phyloP scores from a whole-genome alignment of 306 rosid genomes.

The Clitoria ternatea region DNA sequence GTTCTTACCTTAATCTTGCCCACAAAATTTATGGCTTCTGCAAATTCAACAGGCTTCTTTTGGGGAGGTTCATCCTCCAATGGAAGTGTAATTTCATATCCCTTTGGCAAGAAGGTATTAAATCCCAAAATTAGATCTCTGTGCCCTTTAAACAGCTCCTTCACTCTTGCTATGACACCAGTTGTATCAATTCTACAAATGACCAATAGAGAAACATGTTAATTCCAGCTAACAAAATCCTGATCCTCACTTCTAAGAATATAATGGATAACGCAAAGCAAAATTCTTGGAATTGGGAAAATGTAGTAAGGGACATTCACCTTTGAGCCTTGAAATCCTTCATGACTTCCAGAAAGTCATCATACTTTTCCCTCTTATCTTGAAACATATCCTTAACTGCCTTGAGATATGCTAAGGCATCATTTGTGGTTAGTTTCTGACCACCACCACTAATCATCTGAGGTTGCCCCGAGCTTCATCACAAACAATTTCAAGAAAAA shows the following conservation, averaged over 20 bases:
- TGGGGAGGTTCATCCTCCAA: slow-evolving; percentile 77
- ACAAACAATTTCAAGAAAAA: slow-evolving; percentile 18
- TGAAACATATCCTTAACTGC: slow-evolving; percentile 86
- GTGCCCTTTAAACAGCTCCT: slow-evolving; percentile 84
- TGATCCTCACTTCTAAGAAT: background rate
- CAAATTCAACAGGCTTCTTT: slow-evolving; percentile 94
- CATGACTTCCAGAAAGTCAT: slow-evolving; percentile 85
- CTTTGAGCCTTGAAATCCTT: slow-evolving; percentile 89
- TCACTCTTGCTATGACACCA: slow-evolving; percentile 79
- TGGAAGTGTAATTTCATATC: slow-evolving; percentile 82
- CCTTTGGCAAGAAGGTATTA: slow-evolving; percentile 90
- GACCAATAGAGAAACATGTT: slow-evolving; percentile 20
- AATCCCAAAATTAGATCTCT: slow-evolving; percentile 79
- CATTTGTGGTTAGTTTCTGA: slow-evolving; percentile 68
- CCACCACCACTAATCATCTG: slow-evolving; percentile 59
- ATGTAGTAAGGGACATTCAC: slow-evolving; percentile 28
- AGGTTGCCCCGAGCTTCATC: slow-evolving; percentile 75
- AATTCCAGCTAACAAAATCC: slow-evolving; percentile 10
- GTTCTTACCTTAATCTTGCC: slow-evolving; percentile 84
- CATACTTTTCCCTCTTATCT: slow-evolving; percentile 67
- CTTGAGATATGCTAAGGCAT: slow-evolving; percentile 78
- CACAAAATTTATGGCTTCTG: slow-evolving; percentile 91
- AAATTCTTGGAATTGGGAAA: background rate
- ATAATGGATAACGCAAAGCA: background rate
- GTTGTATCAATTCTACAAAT: slow-evolving; percentile 65